Conservation (phyloP, 495 filamentous ascomycete genomes). For the Chaetomidium leptoderma region DNA sequence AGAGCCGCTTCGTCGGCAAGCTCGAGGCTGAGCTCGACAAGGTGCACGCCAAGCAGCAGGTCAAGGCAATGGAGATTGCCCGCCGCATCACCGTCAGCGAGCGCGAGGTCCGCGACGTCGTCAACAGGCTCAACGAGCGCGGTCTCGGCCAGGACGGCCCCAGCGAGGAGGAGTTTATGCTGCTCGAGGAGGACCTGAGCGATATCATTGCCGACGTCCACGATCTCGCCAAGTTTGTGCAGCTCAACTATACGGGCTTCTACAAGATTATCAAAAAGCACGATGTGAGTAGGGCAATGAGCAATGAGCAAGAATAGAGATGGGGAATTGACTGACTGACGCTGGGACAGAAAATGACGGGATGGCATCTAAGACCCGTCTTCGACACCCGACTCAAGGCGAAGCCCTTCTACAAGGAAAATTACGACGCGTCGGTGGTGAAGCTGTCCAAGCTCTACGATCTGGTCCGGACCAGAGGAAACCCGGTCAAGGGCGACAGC, state of each 20-base stretch:
- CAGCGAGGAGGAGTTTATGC: constrained; percentile 86
- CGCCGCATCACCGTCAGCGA: constrained; percentile 81
- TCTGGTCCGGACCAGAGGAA: constrained; percentile 83
- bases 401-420: constrained; percentile 97
- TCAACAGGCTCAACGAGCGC: constrained; percentile 62
- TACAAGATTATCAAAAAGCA: constrained; percentile 99
- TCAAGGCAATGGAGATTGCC: constrained; percentile 91
- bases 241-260: constrained; percentile 98
- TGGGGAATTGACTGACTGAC: constrained; percentile 27
- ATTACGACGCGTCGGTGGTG: constrained; percentile 94
- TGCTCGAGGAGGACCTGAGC: constrained; percentile 90
- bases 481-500: constrained; percentile 86
- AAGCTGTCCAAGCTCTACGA: constrained; percentile 96
- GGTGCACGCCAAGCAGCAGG: constrained; percentile 91
- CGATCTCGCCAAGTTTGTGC: constrained; percentile 96
- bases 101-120: constrained; percentile 82
- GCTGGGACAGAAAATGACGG: constrained; percentile 73
- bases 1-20: constrained; percentile 77
- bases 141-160: constrained; percentile 54
- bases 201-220: constrained; percentile 99
- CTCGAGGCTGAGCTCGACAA: constrained; percentile 93
- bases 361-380: constrained; percentile 88
- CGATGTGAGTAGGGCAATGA: constrained; percentile 61
- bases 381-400: constrained; percentile 90
- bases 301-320: not conserved